phyloP scores from a whole-genome alignment of 768 basidiomycete species.

The Russula ochroleuca region DNA sequence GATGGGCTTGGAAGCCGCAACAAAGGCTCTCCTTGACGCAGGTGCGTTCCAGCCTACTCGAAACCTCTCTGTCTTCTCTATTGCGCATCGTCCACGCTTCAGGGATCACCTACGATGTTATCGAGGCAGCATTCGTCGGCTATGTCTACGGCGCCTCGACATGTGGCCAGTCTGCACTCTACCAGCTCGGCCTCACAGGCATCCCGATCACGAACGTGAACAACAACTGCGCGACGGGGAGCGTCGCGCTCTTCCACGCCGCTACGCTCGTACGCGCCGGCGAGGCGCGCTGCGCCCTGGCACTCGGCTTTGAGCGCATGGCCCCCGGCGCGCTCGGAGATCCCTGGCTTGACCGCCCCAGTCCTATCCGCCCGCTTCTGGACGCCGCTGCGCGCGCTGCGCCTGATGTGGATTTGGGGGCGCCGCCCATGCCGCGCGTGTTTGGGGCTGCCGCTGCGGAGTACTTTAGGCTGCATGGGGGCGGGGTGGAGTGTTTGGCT shows the following conservation, averaged over 20 bases:
- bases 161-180: constrained; percentile 73
- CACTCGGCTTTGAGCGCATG: constrained; percentile 87
- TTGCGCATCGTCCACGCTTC: neutral
- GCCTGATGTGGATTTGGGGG: constrained; percentile 57
- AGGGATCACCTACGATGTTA: constrained; percentile 79
- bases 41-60: constrained; percentile 38
- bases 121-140: constrained; percentile 72
- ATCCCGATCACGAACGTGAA: constrained; percentile 86
- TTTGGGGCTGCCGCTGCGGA: constrained; percentile 72
- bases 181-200: constrained; percentile 76
- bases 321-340: constrained; percentile 60
- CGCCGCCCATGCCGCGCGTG: constrained; percentile 64
- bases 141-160: constrained; percentile 81
- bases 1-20: constrained; percentile 87
- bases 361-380: constrained; percentile 48
- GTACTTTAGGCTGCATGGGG: constrained; percentile 73
- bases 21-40: constrained; percentile 83
- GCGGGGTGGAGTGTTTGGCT: constrained; percentile 60
- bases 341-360: constrained; percentile 50
- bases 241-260: constrained; percentile 70
- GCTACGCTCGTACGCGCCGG: constrained; percentile 67
- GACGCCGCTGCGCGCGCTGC: constrained; percentile 45
- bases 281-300: constrained; percentile 68
- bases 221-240: constrained; percentile 84
- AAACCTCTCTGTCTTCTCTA: neutral